Conservation (phyloP, 257 asterid genomes). For the Solanum megistacrolobum region DNA sequence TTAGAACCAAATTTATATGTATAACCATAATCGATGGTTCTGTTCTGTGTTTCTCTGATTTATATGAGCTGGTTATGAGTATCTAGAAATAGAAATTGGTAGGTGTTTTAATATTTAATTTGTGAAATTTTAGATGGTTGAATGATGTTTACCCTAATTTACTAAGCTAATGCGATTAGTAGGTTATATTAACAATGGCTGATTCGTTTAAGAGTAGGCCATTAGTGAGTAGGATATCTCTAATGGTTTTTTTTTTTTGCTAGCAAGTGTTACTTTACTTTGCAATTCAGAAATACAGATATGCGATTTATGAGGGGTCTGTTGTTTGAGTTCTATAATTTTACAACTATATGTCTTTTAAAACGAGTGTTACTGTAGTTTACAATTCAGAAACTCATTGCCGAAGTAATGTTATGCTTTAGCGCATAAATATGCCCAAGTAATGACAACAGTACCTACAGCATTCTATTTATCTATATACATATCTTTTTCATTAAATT, state of each 20-base stretch:
- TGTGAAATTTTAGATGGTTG: neutral
- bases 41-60: neutral
- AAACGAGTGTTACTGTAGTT: neutral
- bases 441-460: neutral
- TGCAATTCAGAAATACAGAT: neutral
- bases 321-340: neutral
- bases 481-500: neutral
- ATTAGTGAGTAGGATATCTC: neutral
- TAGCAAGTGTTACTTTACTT: neutral
- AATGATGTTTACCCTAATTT: neutral
- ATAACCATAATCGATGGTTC: neutral
- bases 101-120: neutral
- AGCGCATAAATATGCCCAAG: neutral
- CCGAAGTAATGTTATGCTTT: neutral
- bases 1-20: neutral
- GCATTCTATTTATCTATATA: neutral
- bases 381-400: neutral
- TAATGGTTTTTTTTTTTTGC: neutral
- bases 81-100: neutral
- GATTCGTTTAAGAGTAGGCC: neutral
- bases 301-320: neutral
- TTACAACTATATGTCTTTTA: neutral
- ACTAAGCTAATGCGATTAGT: neutral
- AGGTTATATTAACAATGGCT: neutral
- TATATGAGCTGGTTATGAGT: neutral